Evolutionary conservation across 768 basidiomycete genomes (phyloP).

Genomic region (Dentipellis sp.): DNA sequence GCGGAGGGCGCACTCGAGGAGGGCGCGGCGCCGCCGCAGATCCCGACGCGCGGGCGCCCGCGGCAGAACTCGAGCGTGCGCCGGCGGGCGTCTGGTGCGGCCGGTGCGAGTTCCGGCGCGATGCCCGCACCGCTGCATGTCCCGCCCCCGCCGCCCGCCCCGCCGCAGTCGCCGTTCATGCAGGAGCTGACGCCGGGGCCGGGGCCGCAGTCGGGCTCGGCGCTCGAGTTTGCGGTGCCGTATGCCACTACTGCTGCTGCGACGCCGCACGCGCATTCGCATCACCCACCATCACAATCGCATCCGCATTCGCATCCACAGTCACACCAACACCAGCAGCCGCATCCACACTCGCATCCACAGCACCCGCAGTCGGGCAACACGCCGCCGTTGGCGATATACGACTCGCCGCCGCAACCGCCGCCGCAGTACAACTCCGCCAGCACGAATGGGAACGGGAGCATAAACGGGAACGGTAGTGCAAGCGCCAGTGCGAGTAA

Average conservation of each 20-base stretch:
- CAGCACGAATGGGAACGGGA: neutral
- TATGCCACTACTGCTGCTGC: no score
- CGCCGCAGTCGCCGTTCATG: neutral
- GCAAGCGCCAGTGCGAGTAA: no score
- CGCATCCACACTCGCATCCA: no score
- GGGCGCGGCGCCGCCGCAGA: neutral
- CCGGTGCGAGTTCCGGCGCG: neutral
- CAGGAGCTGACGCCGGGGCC: neutral
- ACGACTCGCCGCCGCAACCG: neutral
- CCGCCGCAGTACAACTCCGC: neutral
- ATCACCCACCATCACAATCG: no score
- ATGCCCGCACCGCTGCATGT: neutral
- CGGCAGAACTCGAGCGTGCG: neutral
- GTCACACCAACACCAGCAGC: no score
- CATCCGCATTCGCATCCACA: no score
- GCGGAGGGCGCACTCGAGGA: neutral
- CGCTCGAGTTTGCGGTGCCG: neutral
- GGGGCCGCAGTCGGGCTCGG: neutral
- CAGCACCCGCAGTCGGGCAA: neutral
- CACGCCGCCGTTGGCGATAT: neutral
- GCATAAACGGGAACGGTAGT: no score
- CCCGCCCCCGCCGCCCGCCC: neutral
- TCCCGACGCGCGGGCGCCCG: slow-evolving; percentile 1
- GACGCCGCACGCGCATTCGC: neutral
- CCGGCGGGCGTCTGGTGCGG: no score